These are phyloP conservation scores for Tricholoma hemisulphureum DNA, from an alignment of 768 basidiomycete species.

Conservation along the genomic window DNA sequence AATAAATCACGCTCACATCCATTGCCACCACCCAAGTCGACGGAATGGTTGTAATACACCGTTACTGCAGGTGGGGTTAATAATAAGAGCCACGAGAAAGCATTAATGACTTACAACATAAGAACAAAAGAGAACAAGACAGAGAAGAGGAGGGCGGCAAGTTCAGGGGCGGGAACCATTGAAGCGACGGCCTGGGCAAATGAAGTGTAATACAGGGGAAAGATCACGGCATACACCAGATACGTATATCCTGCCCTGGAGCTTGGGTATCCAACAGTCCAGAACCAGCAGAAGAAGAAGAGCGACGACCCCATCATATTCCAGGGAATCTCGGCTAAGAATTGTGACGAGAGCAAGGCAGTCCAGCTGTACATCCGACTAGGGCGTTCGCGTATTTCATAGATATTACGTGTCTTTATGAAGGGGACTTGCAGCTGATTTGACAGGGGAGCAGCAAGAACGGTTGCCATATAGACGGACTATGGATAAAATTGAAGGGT, in stretches of 20 bases:
- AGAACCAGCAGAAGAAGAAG: constrained; percentile 73
- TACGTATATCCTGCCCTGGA: constrained; percentile 59
- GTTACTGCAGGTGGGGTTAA: constrained; percentile 38
- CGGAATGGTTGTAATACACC: constrained; percentile 67
- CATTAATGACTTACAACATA: constrained; percentile 47
- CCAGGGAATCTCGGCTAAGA: constrained; percentile 62
- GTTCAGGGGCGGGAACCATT: constrained; percentile 58
- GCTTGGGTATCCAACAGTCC: constrained; percentile 61
- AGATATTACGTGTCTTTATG: constrained; percentile 58
- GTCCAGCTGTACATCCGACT: constrained; percentile 68
- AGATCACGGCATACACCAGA: constrained; percentile 53
- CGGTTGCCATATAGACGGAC: constrained; percentile 58
- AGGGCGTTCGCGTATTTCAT: constrained; percentile 66
- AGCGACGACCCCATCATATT: constrained; percentile 59
- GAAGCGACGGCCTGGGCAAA: constrained; percentile 61
- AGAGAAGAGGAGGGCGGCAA: constrained; percentile 56
- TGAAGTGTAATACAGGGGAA: constrained; percentile 65
- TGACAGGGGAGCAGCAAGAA: constrained; percentile 51
- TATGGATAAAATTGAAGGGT: constrained; percentile 17
- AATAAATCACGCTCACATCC: constrained; percentile 52
- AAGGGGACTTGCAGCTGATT: constrained; percentile 67
- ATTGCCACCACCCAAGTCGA: constrained; percentile 65
- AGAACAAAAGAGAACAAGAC: constrained; percentile 62
- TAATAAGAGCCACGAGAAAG: background rate
- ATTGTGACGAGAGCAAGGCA: constrained; percentile 53